A percentile compares a stretch with the other conserved stretches of the same genome.
These are phyloP conservation scores for Ulota crispa DNA, from an alignment of 225 moss, liverwort and hornwort species.

Conservation along the genomic window DNA sequence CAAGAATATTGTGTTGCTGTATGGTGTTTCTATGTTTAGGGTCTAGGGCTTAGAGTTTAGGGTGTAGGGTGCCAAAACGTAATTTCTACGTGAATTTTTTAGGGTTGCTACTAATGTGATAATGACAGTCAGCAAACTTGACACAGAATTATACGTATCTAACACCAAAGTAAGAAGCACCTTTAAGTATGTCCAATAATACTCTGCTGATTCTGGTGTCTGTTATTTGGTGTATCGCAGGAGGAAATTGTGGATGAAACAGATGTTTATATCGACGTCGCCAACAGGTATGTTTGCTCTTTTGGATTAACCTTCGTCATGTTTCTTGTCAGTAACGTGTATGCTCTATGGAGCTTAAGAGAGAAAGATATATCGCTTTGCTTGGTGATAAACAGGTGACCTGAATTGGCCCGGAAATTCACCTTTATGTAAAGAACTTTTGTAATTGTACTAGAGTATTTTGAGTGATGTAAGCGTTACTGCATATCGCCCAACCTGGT, in stretches of 20 bases:
- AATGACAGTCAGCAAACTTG: background rate
- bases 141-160: background rate
- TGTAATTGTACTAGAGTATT: background rate
- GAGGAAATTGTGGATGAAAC: constrained; percentile 96
- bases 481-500: background rate
- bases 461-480: background rate
- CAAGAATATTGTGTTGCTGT: background rate
- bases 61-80: background rate
- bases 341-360: background rate
- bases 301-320: background rate
- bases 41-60: too few species aligned
- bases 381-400: background rate
- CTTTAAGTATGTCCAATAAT: background rate
- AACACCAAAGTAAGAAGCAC: background rate
- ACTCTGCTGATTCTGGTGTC: background rate
- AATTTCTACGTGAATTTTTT: background rate
- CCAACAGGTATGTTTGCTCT: constrained; percentile 57
- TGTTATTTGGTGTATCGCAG: constrained; percentile 29
- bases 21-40: background rate
- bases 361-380: background rate
- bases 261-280: constrained; percentile 81
- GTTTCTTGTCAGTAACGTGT: background rate
- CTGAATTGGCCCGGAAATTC: background rate
- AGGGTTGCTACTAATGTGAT: background rate
- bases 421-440: background rate